Conservation (phyloP, 768 basidiomycete species). For the Pilatotrama ljubarskyi region DNA sequence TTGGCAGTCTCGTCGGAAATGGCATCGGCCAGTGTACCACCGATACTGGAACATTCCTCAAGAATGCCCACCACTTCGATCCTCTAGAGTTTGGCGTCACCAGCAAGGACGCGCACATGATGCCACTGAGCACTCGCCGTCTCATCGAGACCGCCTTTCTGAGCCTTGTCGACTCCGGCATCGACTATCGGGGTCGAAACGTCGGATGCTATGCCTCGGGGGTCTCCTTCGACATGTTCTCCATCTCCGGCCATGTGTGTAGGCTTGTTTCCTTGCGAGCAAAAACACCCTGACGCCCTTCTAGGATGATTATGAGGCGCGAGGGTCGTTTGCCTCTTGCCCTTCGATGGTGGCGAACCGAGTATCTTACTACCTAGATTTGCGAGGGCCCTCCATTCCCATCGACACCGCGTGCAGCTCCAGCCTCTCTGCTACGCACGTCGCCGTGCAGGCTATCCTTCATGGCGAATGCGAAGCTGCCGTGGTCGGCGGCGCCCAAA, state of each 20-base stretch:
- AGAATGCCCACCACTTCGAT: conserved; percentile 39
- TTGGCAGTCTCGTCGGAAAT: background rate
- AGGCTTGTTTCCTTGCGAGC: background rate
- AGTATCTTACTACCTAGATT: conserved; percentile 43
- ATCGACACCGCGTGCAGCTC: conserved; percentile 54
- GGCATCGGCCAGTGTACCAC: conserved; percentile 23
- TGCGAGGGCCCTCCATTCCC: conserved; percentile 50
- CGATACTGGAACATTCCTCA: conserved; percentile 40
- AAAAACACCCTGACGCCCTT: background rate
- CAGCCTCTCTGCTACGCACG: conserved; percentile 45
- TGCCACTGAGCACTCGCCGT: conserved; percentile 38
- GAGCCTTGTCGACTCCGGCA: conserved; percentile 48
- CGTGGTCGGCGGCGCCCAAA: conserved; percentile 45
- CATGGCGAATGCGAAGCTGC: conserved; percentile 50
- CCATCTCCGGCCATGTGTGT: conserved; percentile 33
- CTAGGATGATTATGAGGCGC: conserved; percentile 38
- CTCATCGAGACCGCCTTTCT: conserved; percentile 41
- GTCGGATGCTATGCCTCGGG: conserved; percentile 46
- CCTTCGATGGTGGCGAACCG: conserved; percentile 42
- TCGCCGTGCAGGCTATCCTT: conserved; percentile 45
- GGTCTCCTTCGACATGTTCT: conserved; percentile 27
- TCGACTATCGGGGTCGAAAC: conserved; percentile 44
- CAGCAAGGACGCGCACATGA: conserved; percentile 36
- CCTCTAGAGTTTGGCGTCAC: conserved; percentile 43
- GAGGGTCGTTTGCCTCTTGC: conserved; percentile 37